Evolutionary conservation across 805 yeast species (phyloP).

Genomic region (Ogataea parapolymorpha): DNA sequence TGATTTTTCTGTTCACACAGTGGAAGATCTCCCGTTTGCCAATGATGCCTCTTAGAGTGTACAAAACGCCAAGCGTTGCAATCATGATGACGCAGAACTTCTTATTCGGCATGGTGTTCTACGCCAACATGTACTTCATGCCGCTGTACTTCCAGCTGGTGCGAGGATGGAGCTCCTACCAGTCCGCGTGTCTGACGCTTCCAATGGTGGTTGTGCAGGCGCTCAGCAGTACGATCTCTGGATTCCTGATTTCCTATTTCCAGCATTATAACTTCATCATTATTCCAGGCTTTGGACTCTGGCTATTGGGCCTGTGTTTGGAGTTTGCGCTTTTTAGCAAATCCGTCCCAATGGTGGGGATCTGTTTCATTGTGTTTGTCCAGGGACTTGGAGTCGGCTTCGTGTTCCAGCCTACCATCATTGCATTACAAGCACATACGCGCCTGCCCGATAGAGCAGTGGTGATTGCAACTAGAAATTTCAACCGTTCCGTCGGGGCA

Average conservation of each 20-base stretch:
- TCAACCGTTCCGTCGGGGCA: slow-evolving; percentile 59
- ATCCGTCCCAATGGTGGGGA: slow-evolving; percentile 32
- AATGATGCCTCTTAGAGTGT: slow-evolving; percentile 49
- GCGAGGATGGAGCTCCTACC: slow-evolving; percentile 37
- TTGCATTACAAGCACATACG: slow-evolving; percentile 54
- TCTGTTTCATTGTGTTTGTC: slow-evolving; percentile 35
- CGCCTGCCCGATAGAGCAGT: slow-evolving; percentile 53
- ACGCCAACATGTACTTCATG: slow-evolving; percentile 43
- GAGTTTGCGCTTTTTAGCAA: slow-evolving; percentile 34
- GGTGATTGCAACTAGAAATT: slow-evolving; percentile 54
- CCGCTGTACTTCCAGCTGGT: slow-evolving; percentile 50
- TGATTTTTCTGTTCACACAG: slow-evolving; percentile 48
- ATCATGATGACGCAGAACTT: slow-evolving; percentile 38
- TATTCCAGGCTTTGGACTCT: slow-evolving; percentile 38
- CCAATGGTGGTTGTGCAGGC: slow-evolving; percentile 46
- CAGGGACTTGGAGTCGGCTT: slow-evolving; percentile 46
- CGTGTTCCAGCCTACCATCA: slow-evolving; percentile 53
- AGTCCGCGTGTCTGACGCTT: slow-evolving; percentile 39
- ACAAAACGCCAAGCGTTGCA: slow-evolving; percentile 36
- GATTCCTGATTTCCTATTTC: slow-evolving; percentile 40
- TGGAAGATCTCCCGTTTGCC: slow-evolving; percentile 47
- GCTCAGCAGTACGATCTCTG: slow-evolving; percentile 40
- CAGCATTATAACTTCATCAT: slow-evolving; percentile 44
- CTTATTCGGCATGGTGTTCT: slow-evolving; percentile 48
- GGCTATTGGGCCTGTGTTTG: slow-evolving; percentile 42